These are phyloP conservation scores for Fistulinella prunicolor DNA, from an alignment of 768 basidiomycete genomes.

Conservation along the genomic window DNA sequence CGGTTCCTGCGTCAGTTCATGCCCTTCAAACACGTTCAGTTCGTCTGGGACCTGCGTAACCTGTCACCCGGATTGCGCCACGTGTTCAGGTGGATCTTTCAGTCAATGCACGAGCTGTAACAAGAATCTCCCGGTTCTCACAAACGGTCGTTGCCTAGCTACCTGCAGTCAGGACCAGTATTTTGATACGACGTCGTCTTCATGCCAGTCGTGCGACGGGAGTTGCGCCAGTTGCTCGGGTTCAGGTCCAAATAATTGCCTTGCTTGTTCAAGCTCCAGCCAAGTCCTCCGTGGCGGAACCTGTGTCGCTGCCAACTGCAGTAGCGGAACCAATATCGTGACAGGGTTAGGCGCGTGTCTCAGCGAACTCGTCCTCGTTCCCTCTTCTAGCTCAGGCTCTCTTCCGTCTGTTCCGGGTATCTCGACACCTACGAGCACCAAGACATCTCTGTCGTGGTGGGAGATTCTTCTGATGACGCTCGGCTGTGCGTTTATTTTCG, in stretches of 20 bases:
- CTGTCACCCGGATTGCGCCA: conserved; percentile 85
- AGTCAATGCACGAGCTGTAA: conserved; percentile 77
- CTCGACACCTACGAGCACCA: conserved; percentile 44
- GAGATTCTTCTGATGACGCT: conserved; percentile 81
- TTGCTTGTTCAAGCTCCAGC: conserved; percentile 66
- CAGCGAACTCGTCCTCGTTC: conserved; percentile 62
- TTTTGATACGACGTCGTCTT: conserved; percentile 60
- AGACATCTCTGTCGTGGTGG: conserved; percentile 66
- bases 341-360: conserved; percentile 77
- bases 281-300: conserved; percentile 61
- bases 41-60: conserved; percentile 63
- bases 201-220: conserved; percentile 70
- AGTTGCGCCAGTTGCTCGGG: conserved; percentile 79
- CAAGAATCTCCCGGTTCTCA: conserved; percentile 63
- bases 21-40: conserved; percentile 69
- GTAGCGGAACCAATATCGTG: conserved; percentile 51
- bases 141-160: conserved; percentile 72
- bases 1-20: conserved; percentile 74
- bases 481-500: conserved; percentile 75
- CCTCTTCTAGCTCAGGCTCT: conserved; percentile 40
- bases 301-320: conserved; percentile 65
- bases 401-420: conserved; percentile 59
- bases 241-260: conserved; percentile 61
- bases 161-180: conserved; percentile 73
- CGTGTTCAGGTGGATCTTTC: conserved; percentile 76